Conservation (phyloP, 2,329 filamentous ascomycete genomes). For the Sporothrix euskadiensis region DNA sequence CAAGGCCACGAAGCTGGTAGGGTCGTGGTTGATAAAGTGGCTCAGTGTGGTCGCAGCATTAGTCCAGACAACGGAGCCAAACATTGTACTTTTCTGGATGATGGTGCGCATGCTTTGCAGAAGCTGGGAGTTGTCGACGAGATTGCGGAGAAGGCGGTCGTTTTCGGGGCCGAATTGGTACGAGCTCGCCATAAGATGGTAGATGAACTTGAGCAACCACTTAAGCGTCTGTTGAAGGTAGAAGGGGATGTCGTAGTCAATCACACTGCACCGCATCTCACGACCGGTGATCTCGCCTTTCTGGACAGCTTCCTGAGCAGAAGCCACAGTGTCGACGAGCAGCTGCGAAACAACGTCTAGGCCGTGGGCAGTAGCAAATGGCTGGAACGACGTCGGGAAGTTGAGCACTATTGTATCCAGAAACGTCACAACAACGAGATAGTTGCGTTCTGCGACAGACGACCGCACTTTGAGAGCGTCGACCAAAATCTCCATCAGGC, state of each 20-base stretch:
- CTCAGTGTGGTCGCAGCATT: constrained; percentile 88
- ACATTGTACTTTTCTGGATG: constrained; percentile 74
- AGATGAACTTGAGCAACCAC: constrained; percentile 92
- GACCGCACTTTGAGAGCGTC: constrained; percentile 86
- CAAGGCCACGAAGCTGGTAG: constrained; percentile 94
- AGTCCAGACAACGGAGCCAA: constrained; percentile 94
- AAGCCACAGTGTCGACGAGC: constrained; percentile 74
- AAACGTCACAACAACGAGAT: constrained; percentile 82
- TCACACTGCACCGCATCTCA: constrained; percentile 71
- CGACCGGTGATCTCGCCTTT: constrained; percentile 70
- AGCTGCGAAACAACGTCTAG: constrained; percentile 89
- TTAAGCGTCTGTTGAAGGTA: constrained; percentile 91
- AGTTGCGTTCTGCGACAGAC: constrained; percentile 75
- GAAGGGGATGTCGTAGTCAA: constrained; percentile 92
- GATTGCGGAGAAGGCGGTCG: constrained; percentile 84
- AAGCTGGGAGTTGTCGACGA: constrained; percentile 89
- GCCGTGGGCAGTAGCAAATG: constrained; percentile 77
- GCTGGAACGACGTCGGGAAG: constrained; percentile 79
- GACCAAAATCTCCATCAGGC: constrained; percentile 84
- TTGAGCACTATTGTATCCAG: constrained; percentile 85
- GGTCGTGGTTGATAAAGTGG: constrained; percentile 98
- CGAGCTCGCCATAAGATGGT: constrained; percentile 86
- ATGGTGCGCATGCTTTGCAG: constrained; percentile 77
- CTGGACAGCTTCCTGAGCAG: constrained; percentile 66
- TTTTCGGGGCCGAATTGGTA: constrained; percentile 66